Conservation (phyloP, 805 yeast genomes). For the Kregervanrija delftensis region DNA sequence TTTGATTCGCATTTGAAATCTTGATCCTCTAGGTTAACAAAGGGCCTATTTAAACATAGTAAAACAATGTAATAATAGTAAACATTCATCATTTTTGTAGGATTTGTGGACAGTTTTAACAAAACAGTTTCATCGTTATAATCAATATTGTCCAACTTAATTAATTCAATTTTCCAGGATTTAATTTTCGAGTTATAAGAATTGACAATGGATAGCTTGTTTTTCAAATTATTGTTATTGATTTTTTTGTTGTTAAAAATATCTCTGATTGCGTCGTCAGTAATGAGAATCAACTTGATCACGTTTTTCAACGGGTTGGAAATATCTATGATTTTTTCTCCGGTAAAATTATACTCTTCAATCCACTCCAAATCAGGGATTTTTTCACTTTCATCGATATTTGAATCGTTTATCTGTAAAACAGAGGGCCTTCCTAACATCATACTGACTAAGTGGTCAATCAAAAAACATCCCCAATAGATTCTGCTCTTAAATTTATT, state of each 20-base stretch:
- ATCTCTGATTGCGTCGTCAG: slow-evolving; percentile 39
- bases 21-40: slow-evolving; percentile 31
- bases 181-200: no score
- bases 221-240: no score
- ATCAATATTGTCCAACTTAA: no score
- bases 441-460: slow-evolving; percentile 56
- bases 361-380: slow-evolving; percentile 58
- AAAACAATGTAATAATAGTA: slow-evolving; percentile 53
- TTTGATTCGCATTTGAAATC: slow-evolving; percentile 9
- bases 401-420: slow-evolving; percentile 48
- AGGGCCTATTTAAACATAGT: slow-evolving; percentile 56
- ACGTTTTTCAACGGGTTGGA: slow-evolving; percentile 37
- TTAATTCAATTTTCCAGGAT: no score
- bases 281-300: slow-evolving; percentile 35
- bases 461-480: slow-evolving; percentile 61
- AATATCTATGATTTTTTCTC: slow-evolving; percentile 26
- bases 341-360: slow-evolving; percentile 44
- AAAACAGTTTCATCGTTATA: no score
- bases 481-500: slow-evolving; percentile 51
- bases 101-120: slow-evolving; percentile 26
- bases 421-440: slow-evolving; percentile 53
- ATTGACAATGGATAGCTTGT: no score
- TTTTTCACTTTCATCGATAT: slow-evolving; percentile 52
- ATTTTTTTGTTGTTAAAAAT: slow-evolving; percentile 25
- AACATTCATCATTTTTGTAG: slow-evolving; percentile 43